Base-by-base conservation (phyloP, 345 rosid species). In the Arabis alpina region DNA sequence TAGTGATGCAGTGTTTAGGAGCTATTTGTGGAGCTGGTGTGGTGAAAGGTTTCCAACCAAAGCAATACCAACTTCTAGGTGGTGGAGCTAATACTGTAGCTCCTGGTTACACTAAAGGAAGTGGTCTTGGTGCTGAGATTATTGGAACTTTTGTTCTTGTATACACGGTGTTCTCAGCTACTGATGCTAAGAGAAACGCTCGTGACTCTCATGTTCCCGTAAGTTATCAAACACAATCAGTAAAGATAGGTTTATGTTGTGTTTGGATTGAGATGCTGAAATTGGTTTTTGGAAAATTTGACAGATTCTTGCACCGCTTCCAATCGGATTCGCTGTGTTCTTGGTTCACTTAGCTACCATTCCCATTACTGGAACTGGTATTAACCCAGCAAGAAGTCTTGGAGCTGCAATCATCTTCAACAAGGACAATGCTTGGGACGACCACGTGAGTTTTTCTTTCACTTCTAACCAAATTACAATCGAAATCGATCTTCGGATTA, bases 151-250 rank as follows among this genome's bases (percentile, higher is more conserved):
- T 80, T 47, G 77, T 80, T 9, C 83, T 80, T 6, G 83, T 80
- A 10, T 80, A 80, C 84, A 80, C 83, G 45, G 80, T 80, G 25
- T 80, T 77, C 71, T 80, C 83, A 2, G 81, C 84, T 3, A 82
- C 87, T 37, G 87, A 83, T 30, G 84, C 87, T 41, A 81, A 83
- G 80, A 70, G 87, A 53, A 83, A 60, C 76, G 87, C 84, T 57
- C 79, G 87, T 39, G 86, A 83, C 71, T 83, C 87, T 44, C 87
- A 83, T 48, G 85, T 81, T 61, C 85, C 85, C n/a, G 82, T 81
- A 77, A 61, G 80, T 76, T 54, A 23, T 7, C 0, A 14, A 14
- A 16, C 37, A 25, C 11, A 28, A 30, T 32, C 37, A 7, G 15
- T 10, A 10, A 19, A 27, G 4, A 44, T 41, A 3, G 41, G 3